Evolutionary conservation across 345 rosid species (phyloP).

Genomic region (Pistacia atlantica): DNA sequence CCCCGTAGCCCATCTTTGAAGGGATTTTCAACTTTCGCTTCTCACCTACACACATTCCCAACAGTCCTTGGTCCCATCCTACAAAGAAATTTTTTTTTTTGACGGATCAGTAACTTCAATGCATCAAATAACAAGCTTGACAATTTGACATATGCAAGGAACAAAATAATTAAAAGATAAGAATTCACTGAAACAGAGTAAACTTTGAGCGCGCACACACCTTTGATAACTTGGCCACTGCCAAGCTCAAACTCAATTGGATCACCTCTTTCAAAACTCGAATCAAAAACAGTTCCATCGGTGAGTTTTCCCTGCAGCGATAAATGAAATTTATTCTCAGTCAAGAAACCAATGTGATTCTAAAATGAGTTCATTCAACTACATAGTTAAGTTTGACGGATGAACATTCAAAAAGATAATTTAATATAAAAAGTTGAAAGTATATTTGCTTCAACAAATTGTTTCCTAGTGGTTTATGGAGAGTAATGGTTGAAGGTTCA

Average conservation of each 20-base stretch:
- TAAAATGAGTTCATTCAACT: neutral
- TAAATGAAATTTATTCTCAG: neutral
- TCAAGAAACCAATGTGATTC: neutral
- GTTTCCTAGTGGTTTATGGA: neutral
- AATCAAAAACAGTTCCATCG: conserved; percentile 94
- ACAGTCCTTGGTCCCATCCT: conserved; percentile 98
- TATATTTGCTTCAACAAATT: neutral
- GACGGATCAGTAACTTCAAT: conserved; percentile 9
- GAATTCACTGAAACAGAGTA: neutral
- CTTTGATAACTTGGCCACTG: conserved; percentile 93
- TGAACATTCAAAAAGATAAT: neutral
- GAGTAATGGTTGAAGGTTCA: neutral
- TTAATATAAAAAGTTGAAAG: neutral
- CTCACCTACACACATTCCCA: conserved; percentile 90
- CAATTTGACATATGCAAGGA: neutral
- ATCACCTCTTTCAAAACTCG: conserved; percentile 96
- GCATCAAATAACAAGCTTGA: conserved; percentile 2
- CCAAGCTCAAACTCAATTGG: conserved; percentile 98
- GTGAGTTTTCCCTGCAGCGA: conserved; percentile 79
- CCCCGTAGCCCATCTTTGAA: conserved; percentile 91
- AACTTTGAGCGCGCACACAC: conserved; percentile 34
- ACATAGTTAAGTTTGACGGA: neutral
- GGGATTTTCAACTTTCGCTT: conserved; percentile 95
- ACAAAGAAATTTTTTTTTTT: conserved; percentile 20
- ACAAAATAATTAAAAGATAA: neutral